Conservation (phyloP, 805 yeast genomes). For the Tetrapisispora fleetii region DNA sequence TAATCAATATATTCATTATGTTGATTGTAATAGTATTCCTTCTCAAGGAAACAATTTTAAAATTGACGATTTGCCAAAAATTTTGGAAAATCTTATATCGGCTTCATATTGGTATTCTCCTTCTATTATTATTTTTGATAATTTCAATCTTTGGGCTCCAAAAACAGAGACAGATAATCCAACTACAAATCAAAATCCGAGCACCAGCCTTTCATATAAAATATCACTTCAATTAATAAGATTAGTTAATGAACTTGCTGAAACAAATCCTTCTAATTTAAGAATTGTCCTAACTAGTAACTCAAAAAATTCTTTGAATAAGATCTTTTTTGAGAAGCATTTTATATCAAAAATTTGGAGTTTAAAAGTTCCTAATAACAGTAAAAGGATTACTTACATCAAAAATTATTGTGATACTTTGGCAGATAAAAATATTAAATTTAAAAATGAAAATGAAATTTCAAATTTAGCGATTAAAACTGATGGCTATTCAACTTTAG, state of each 20-base stretch:
- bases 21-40: slow-evolving; percentile 40
- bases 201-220: slow-evolving; percentile 41
- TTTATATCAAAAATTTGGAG: slow-evolving; percentile 52
- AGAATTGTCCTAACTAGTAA: slow-evolving; percentile 53
- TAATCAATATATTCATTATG: slow-evolving; percentile 36
- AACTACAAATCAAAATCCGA: slow-evolving; percentile 39
- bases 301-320: slow-evolving; percentile 57
- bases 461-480: slow-evolving; percentile 56
- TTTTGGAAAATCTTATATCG: slow-evolving; percentile 33
- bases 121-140: slow-evolving; percentile 63
- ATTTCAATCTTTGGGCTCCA: slow-evolving; percentile 61
- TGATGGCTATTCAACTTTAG: slow-evolving; percentile 85
- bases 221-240: slow-evolving; percentile 51
- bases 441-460: slow-evolving; percentile 35
- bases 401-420: slow-evolving; percentile 32
- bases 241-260: slow-evolving; percentile 32
- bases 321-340: slow-evolving; percentile 54
- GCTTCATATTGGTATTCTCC: slow-evolving; percentile 72
- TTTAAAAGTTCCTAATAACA: slow-evolving; percentile 61
- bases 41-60: slow-evolving; percentile 12
- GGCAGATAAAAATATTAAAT: slow-evolving; percentile 13
- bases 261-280: slow-evolving; percentile 32
- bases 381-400: slow-evolving; percentile 42
- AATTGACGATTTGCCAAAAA: slow-evolving; percentile 33
- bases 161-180: slow-evolving; percentile 28